Percentiles rank a stretch among this genome's conserved stretches.
Conservation (phyloP, 176 grass and related monocot genomes). For the Oropetium thomaeum region DNA sequence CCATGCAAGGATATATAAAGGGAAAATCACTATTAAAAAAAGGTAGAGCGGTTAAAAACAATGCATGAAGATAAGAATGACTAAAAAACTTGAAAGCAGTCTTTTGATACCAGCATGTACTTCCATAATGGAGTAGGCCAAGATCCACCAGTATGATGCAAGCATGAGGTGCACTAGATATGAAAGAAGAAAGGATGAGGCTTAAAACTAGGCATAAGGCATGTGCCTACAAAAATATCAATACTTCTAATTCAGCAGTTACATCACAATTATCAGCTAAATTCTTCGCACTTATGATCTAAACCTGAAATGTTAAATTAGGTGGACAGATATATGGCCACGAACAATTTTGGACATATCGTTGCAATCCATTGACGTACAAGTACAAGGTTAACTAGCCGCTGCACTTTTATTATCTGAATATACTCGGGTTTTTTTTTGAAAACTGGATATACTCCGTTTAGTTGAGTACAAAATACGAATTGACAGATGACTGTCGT, state of each 20-base stretch:
- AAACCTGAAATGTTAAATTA: not conserved
- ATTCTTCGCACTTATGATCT: too few species aligned
- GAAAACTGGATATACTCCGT: not conserved
- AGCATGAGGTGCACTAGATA: constrained; percentile 26
- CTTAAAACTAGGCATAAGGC: too few species aligned
- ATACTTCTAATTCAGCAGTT: constrained; percentile 47
- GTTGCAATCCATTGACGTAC: not conserved
- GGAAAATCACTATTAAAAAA: too few species aligned
- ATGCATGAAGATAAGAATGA: not conserved
- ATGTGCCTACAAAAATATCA: not conserved
- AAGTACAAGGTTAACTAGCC: not conserved
- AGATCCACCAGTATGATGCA: constrained; percentile 42
- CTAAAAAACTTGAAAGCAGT: constrained; percentile 3
- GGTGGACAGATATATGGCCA: not conserved
- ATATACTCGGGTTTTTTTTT: too few species aligned
- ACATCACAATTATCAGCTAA: too few species aligned
- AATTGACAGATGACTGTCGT: not conserved
- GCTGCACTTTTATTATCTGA: not conserved
- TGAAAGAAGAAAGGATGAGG: constrained; percentile 5
- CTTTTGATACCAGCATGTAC: constrained; percentile 27
- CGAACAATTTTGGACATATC: not conserved
- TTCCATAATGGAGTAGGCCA: constrained; percentile 49
- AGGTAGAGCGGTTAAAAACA: not conserved
- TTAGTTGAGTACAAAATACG: not conserved
- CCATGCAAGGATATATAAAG: constrained; percentile 35